These are phyloP conservation scores for Pascua guehoae DNA, from an alignment of 1,284 basidiomycete genomes.

Conservation along the genomic window DNA sequence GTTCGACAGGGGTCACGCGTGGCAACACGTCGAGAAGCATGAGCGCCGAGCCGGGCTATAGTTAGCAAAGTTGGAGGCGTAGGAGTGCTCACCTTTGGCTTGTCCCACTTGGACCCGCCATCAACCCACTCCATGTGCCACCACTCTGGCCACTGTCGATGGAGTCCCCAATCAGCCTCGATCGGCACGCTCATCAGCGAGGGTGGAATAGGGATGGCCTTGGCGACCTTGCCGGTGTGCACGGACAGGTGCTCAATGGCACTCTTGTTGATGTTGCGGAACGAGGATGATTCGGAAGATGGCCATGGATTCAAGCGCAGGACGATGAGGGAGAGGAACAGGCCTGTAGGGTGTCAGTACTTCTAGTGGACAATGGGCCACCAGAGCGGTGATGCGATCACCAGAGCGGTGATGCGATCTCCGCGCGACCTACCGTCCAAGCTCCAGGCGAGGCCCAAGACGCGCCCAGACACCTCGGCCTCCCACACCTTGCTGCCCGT, in stretches of 20 bases:
- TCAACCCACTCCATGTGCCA: slow-evolving; percentile 16
- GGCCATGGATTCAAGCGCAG: slow-evolving; percentile 11
- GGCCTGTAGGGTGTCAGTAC: slow-evolving; percentile 19
- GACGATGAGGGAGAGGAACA: slow-evolving; percentile 30
- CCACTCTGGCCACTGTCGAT: slow-evolving; percentile 2
- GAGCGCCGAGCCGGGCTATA: slow-evolving; percentile 34
- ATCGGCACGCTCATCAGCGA: slow-evolving; percentile 7
- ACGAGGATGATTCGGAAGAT: neutral
- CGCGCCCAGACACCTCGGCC: slow-evolving; percentile 23
- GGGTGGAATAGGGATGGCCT: slow-evolving; percentile 8
- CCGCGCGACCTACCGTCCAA: slow-evolving; percentile 31
- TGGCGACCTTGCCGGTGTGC: slow-evolving; percentile 33
- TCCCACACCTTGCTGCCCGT: slow-evolving; percentile 44
- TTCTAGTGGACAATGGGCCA: too few relatives aligned
- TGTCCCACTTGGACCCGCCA: slow-evolving; percentile 15
- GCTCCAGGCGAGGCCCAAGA: slow-evolving; percentile 41
- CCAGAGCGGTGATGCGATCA: neutral
- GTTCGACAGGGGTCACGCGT: slow-evolving; percentile 35
- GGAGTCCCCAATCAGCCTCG: neutral
- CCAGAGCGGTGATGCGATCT: too few relatives aligned
- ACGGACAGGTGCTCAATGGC: slow-evolving; percentile 36
- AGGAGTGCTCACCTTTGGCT: slow-evolving; percentile 17
- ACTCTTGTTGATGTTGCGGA: neutral
- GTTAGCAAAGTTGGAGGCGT: neutral
- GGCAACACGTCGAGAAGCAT: slow-evolving; percentile 40